Evolutionary conservation across 441 rosid genomes (phyloP).

Genomic region (Metrosideros polymorpha): DNA sequence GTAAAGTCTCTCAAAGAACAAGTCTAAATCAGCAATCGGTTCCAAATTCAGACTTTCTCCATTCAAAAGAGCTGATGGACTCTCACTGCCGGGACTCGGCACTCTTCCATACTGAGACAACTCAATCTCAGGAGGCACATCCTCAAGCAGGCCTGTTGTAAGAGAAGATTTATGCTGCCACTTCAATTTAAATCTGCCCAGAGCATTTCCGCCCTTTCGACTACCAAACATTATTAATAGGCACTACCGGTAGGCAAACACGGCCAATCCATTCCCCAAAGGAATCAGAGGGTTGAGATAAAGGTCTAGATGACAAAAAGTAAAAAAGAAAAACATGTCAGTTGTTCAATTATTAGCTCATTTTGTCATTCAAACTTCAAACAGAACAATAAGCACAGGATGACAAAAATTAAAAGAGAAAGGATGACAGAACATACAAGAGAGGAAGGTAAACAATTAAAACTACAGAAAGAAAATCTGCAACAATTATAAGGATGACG

Average conservation of each 20-base stretch:
- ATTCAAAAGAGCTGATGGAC: slow-evolving; percentile 92
- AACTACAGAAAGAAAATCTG: background rate
- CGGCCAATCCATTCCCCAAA: slow-evolving; percentile 80
- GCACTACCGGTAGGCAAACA: slow-evolving; percentile 40
- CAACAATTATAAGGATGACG: background rate
- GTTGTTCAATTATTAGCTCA: background rate
- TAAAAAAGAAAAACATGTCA: background rate
- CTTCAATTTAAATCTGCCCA: slow-evolving; percentile 58
- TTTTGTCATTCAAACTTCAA: background rate
- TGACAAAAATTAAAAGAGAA: background rate
- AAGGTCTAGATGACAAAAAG: slow-evolving; percentile 17
- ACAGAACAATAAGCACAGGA: background rate
- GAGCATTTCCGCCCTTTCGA: slow-evolving; percentile 47
- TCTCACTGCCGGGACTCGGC: slow-evolving; percentile 95
- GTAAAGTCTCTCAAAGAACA: slow-evolving; percentile 85
- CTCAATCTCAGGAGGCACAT: slow-evolving; percentile 80
- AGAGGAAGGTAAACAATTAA: background rate
- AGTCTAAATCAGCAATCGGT: slow-evolving; percentile 89
- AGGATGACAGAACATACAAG: background rate
- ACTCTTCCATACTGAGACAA: slow-evolving; percentile 73
- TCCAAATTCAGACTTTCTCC: slow-evolving; percentile 81
- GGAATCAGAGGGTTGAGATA: slow-evolving; percentile 7
- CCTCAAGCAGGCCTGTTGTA: slow-evolving; percentile 62
- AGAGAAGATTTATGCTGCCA: slow-evolving; percentile 65
- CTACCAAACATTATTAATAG: slow-evolving; percentile 78